These are phyloP conservation scores for Arctium lappa DNA, from an alignment of 129 eudicot genomes.

Conservation along the genomic window DNA sequence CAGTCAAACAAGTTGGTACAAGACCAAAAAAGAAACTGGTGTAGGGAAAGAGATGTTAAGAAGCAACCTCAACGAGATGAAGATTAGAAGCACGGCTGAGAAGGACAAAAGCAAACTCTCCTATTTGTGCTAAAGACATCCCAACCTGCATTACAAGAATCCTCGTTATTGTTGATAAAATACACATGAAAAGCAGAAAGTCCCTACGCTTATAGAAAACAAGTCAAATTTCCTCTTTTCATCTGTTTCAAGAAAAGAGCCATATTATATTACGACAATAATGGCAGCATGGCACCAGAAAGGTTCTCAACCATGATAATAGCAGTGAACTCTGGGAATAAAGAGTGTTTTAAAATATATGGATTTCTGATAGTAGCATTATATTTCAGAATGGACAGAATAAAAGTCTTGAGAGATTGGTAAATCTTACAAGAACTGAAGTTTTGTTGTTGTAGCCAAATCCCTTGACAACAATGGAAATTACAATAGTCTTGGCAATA, in stretches of 20 bases:
- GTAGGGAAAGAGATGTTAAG: background rate
- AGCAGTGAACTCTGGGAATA: background rate
- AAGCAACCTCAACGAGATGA: constrained; percentile 90
- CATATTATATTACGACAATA: background rate
- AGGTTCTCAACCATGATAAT: background rate
- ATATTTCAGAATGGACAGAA: background rate
- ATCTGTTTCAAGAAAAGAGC: background rate
- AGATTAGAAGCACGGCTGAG: constrained; percentile 98
- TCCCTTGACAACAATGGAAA: constrained; percentile 77
- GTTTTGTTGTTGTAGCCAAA: constrained; percentile 96
- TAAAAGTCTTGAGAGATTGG: background rate
- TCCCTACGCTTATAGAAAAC: background rate
- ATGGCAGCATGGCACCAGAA: background rate
- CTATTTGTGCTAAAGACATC: constrained; percentile 97
- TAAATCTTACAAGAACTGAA: constrained; percentile 72
- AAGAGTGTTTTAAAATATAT: background rate
- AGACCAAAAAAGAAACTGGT: background rate
- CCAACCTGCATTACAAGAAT: constrained; percentile 62
- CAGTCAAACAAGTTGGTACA: background rate
- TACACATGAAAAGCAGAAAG: background rate
- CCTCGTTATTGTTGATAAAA: background rate
- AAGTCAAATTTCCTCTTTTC: background rate
- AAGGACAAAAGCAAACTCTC: constrained; percentile 97
- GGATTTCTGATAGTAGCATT: background rate
- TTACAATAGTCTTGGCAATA: constrained; percentile 73